Conservation (phyloP, 2,329 filamentous ascomycete genomes). For the Monilinia fructigena region DNA sequence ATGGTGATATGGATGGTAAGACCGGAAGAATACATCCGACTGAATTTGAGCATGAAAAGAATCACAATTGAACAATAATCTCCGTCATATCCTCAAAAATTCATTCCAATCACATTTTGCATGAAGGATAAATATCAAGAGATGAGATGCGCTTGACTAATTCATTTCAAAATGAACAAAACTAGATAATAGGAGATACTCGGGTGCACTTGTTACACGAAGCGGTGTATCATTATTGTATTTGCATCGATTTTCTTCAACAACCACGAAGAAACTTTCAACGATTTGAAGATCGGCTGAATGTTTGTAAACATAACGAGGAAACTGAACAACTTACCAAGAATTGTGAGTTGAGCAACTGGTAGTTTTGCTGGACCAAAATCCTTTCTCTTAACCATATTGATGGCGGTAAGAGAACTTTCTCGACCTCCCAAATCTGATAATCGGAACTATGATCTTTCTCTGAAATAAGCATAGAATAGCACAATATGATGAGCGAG, state of each 20-base stretch:
- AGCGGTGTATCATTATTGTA: too few species aligned
- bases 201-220: background rate
- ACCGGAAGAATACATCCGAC: background rate
- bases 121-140: background rate
- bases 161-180: background rate
- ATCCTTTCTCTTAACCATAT: slow-evolving; percentile 31
- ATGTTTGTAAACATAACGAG: background rate
- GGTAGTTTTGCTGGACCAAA: slow-evolving; percentile 62
- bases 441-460: background rate
- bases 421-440: slow-evolving; percentile 1
- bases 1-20: background rate
- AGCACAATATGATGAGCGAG: background rate
- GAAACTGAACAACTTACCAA: slow-evolving; percentile 56
- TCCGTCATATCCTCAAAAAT: background rate
- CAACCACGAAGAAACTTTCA: slow-evolving; percentile 20
- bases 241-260: background rate
- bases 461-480: background rate
- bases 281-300: slow-evolving; percentile 22
- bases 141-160: background rate
- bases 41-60: background rate
- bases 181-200: background rate
- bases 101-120: slow-evolving; percentile 11
- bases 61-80: background rate
- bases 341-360: slow-evolving; percentile 70
- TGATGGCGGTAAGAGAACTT: slow-evolving; percentile 13